Evolutionary conservation across 2,329 filamentous ascomycete genomes (phyloP).

Genomic region (Achaetomium macrosporum): DNA sequence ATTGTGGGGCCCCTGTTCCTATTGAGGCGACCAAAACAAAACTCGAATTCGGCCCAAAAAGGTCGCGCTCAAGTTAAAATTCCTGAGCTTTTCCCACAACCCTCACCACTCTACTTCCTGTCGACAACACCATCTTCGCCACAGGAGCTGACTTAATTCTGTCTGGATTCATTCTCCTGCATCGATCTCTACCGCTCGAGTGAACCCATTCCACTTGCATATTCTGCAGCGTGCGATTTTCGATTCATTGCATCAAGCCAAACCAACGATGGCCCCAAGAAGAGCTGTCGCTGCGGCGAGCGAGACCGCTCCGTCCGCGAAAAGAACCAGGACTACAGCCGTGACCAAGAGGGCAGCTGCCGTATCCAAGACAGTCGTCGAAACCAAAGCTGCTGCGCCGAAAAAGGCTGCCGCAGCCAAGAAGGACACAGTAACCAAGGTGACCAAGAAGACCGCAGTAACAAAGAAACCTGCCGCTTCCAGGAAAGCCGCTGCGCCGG

Average conservation of each 20-base stretch:
- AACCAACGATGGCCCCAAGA: slow-evolving; percentile 22
- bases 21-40: slow-evolving; percentile 16
- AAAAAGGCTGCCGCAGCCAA: slow-evolving; percentile 20
- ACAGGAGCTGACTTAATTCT: neutral
- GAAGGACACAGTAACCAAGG: slow-evolving; percentile 6
- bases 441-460: slow-evolving; percentile 2
- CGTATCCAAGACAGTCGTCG: neutral
- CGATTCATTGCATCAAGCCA: slow-evolving; percentile 1
- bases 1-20: slow-evolving; percentile 17
- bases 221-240: slow-evolving; percentile 1
- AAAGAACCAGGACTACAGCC: slow-evolving; percentile 13
- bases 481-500: slow-evolving; percentile 8
- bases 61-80: slow-evolving; percentile 16
- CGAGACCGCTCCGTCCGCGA: slow-evolving; percentile 9
- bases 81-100: slow-evolving; percentile 8
- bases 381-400: slow-evolving; percentile 13
- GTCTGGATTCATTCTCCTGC: neutral
- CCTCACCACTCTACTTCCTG: neutral
- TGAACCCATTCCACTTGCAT: neutral
- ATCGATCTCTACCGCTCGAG: neutral
- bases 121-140: neutral
- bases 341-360: slow-evolving; percentile 11
- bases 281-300: slow-evolving; percentile 14
- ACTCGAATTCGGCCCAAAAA: slow-evolving; percentile 14
- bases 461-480: slow-evolving; percentile 16